Evolutionary conservation across 192 early-diverging fungal species (phyloP).

Genomic region (Dissophora globulifera): DNA sequence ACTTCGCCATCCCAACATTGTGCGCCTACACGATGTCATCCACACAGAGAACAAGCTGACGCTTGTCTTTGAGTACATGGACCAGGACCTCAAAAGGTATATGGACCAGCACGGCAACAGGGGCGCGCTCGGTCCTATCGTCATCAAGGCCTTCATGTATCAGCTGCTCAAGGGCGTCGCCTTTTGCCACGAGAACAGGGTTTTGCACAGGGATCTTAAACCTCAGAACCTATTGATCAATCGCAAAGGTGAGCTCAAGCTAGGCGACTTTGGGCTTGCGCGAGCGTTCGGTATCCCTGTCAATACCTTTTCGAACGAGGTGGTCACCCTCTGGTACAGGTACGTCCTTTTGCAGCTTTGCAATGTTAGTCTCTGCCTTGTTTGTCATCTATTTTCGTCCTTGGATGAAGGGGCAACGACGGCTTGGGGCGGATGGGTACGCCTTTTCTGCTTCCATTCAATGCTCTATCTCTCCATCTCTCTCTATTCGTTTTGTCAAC

Average conservation of each 20-base stretch:
- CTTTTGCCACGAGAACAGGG: conserved; percentile 87
- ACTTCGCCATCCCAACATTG: conserved; percentile 91
- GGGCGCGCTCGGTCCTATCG: conserved; percentile 68
- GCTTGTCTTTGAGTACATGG: conserved; percentile 90
- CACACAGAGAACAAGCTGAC: conserved; percentile 88
- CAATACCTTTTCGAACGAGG: conserved; percentile 97
- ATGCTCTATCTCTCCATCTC: background rate
- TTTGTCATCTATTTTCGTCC: background rate
- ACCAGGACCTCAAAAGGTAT: conserved; percentile 88
- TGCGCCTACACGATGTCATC: conserved; percentile 84
- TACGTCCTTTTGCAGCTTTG: too few relatives aligned
- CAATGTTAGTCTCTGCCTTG: too few relatives aligned
- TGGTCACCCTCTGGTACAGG: conserved; percentile 98
- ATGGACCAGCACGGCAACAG: conserved; percentile 80
- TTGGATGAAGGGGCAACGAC: background rate
- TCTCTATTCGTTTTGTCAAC: too few relatives aligned
- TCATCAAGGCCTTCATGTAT: conserved; percentile 86
- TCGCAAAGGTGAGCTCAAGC: conserved; percentile 79
- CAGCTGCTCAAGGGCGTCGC: conserved; percentile 85
- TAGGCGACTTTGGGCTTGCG: conserved; percentile 88
- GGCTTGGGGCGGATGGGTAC: conserved; percentile 14
- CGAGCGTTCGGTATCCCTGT: conserved; percentile 87
- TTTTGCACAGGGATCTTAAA: conserved; percentile 87
- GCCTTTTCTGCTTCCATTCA: background rate
- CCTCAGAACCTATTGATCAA: conserved; percentile 90